phyloP scores from a whole-genome alignment of 495 filamentous ascomycete genomes.

The Podospora anserina region DNA sequence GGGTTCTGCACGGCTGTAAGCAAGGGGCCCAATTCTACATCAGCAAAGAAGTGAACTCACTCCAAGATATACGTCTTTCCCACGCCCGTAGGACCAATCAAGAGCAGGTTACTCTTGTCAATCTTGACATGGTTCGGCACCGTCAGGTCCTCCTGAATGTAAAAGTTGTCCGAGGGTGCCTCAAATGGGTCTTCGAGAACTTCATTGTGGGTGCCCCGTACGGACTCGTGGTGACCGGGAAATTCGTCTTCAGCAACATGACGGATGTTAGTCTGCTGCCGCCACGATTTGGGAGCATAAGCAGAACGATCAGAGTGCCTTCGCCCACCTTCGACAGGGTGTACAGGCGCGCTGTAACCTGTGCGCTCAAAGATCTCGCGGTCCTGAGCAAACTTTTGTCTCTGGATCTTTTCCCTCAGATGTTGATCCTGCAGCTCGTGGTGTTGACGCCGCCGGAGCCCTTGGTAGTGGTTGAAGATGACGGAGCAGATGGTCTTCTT shows the following conservation, averaged over 20 bases:
- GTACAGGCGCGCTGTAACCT: slow-evolving; percentile 29
- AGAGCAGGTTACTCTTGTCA: slow-evolving; percentile 93
- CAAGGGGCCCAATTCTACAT: slow-evolving; percentile 8
- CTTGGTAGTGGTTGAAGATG: slow-evolving; percentile 96
- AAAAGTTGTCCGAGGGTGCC: slow-evolving; percentile 32
- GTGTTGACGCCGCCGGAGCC: slow-evolving; percentile 71
- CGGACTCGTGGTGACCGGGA: slow-evolving; percentile 65
- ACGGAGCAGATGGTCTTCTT: slow-evolving; percentile 92
- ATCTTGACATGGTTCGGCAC: slow-evolving; percentile 67
- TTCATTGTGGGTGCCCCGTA: slow-evolving; percentile 39
- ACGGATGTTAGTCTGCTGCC: slow-evolving; percentile 31
- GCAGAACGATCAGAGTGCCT: slow-evolving; percentile 26
- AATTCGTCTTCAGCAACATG: slow-evolving; percentile 64
- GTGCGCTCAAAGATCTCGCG: slow-evolving; percentile 32
- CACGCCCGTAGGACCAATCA: slow-evolving; percentile 91
- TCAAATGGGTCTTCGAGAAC: slow-evolving; percentile 22
- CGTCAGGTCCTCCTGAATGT: slow-evolving; percentile 40
- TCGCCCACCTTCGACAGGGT: slow-evolving; percentile 51
- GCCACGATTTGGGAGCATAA: slow-evolving; percentile 22
- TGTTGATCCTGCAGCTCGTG: slow-evolving; percentile 75
- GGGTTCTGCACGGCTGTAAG: slow-evolving; percentile 30
- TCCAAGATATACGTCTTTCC: slow-evolving; percentile 93
- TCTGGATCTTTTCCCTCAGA: slow-evolving; percentile 49
- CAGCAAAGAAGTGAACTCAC: slow-evolving; percentile 13
- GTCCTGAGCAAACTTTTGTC: slow-evolving; percentile 46